Evolutionary conservation across 2,329 filamentous ascomycete species (phyloP), one percentile per base, ranked within the genome.

Genomic region (Cladophialophora yegresii): DNA sequence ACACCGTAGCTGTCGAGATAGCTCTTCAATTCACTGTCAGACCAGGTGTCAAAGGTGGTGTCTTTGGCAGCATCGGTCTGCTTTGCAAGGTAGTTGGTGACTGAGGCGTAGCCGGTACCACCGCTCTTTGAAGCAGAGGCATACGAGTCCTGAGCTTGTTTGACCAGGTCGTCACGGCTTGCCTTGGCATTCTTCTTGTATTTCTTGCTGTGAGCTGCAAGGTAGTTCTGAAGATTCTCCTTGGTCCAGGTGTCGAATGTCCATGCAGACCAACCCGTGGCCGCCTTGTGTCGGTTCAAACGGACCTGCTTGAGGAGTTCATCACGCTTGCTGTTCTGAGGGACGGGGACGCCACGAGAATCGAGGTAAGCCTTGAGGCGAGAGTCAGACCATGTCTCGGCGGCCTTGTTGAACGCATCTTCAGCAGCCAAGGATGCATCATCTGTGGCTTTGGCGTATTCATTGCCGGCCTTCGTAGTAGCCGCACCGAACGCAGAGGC

Each of bases 1-100:
- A 93, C 80, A 43, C 91, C 91, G 69, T 92, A 93, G 67, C 86
- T 89, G 74, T 93, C 90, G 6, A 93, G 84, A 73, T 93, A 93
- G 0, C 85, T 80, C 81, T 93, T 93, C 67, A 95, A 80, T 28
- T 93, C 89, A 47, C 81, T 83, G 56, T 83, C 80, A 26, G 82
- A 89, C 90, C 90, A 93, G 0, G 85, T 85, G 58, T 92, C 86
- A 68, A 93, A 93, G 0, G 84, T 81, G 26, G 77, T 81, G 54
- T 86, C 80, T 79, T 91, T 92, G 54, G 82, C 88, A 9, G 84
- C 74, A 62, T 84, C 83, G 4, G 90, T 91, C 30, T 86, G 86
- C 64, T 86, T 79, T 9, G 87, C 79, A 2, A 93, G 80, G 71
- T 90, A 90, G 61, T 84, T 89, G 8, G 89, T 93, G 9, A 86